Evolutionary conservation across 768 basidiomycete species (phyloP).

Genomic region (Hemileccinum impolitum): DNA sequence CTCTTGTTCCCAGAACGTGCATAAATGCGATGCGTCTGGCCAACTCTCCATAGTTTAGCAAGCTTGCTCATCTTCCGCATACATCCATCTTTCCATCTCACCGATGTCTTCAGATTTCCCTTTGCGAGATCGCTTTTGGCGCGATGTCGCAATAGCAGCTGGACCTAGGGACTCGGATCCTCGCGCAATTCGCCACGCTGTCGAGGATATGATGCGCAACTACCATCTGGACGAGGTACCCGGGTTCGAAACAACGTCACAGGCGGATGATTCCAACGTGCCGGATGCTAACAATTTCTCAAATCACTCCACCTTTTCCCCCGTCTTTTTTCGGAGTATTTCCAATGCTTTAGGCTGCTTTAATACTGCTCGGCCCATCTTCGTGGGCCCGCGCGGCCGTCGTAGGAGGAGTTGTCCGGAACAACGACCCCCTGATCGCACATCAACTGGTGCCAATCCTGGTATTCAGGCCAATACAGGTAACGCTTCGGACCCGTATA

Average conservation of each 20-base stretch:
- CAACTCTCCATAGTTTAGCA: background rate
- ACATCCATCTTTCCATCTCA: background rate
- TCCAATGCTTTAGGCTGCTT: background rate
- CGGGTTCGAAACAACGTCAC: conserved; percentile 5
- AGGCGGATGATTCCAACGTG: background rate
- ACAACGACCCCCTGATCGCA: conserved; percentile 9
- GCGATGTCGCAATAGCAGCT: conserved; percentile 15
- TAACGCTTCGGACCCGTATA: conserved; percentile 4
- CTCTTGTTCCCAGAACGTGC: conserved; percentile 6
- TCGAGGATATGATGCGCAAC: conserved; percentile 24
- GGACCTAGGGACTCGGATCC: conserved; percentile 11
- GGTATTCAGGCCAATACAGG: conserved; percentile 18
- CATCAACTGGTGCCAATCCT: conserved; percentile 19
- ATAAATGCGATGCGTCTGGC: conserved; percentile 4
- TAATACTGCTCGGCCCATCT: conserved; percentile 7
- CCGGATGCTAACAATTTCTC: conserved; percentile 13
- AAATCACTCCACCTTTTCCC: conserved; percentile 16
- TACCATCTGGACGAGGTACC: conserved; percentile 20
- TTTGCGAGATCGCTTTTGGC: conserved; percentile 26
- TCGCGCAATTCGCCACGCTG: conserved; percentile 13
- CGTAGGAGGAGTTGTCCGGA: conserved; percentile 7
- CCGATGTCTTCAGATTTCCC: conserved; percentile 14
- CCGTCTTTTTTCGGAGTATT: conserved; percentile 16
- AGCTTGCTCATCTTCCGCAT: background rate
- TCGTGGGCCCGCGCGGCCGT: conserved; percentile 12